phyloP scores from a whole-genome alignment of 1,284 basidiomycete species.

The Cutaneotrichosporon spelunceum region DNA sequence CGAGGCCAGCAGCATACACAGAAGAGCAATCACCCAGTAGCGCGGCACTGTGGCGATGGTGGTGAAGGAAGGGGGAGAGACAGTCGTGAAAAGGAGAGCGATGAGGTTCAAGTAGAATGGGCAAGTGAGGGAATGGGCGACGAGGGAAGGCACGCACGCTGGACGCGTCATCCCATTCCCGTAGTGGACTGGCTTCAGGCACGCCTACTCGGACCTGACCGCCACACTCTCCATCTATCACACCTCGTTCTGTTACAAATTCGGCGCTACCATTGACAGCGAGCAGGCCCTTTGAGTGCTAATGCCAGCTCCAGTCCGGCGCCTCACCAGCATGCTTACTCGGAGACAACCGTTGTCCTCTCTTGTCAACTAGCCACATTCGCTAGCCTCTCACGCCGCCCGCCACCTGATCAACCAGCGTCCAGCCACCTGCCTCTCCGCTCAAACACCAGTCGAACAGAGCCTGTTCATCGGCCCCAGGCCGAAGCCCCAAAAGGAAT shows the following conservation, averaged over 20 bases:
- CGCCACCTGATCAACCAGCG: no score
- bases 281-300: neutral
- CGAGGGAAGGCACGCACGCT: neutral
- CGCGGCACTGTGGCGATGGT: neutral
- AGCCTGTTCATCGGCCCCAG: no score
- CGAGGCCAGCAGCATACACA: constrained; percentile 5
- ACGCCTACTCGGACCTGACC: neutral
- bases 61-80: neutral
- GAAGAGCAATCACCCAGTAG: neutral
- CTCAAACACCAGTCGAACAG: no score
- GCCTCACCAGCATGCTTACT: no score
- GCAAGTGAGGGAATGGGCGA: neutral
- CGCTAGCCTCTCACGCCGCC: no score
- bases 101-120: neutral
- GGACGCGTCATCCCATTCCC: neutral
- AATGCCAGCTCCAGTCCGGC: no score
- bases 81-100: neutral
- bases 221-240: neutral
- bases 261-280: neutral
- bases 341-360: no score
- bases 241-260: neutral
- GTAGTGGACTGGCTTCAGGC: neutral
- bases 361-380: no score
- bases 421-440: no score
- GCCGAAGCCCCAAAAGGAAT: neutral